Base-by-base conservation (phyloP, 345 rosid genomes). In the Salix koriyanagi region DNA sequence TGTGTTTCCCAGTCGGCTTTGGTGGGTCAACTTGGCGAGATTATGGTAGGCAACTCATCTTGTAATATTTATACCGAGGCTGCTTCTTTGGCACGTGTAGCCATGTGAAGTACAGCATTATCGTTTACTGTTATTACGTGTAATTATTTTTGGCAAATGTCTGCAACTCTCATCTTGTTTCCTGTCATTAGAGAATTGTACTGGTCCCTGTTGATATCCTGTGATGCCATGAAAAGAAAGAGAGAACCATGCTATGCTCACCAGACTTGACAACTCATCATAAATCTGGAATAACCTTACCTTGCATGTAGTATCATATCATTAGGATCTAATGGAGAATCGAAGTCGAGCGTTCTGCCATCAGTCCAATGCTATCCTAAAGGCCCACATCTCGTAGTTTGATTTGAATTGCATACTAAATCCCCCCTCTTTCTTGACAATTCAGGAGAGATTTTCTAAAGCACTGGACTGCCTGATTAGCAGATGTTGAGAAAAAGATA, bases 31-130 rank as follows among this genome's bases (percentile, higher is more conserved):
- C 16, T 71, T 54, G 46, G 32, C 19, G 7, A 56, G 30, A 54
- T 72, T 32, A 36, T 52, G 21, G 1, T 56, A 37, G 65, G 66
- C 32, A 72, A 34, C 28, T 56, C 75, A 5, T 72, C 75, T 0
- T 56, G 65, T 23, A 72, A 36, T 5, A 34, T 32, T 28, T 54
- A 18, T 5, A 23, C 66, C 66, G 56, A n/a, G 0, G 36, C 32
- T 11, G 75, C 65, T 56, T 72, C 65, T 56, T 56, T 72, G 26
- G 75, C 75, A 15, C 56, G 36, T 4, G 75, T 54, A 5, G 75
- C 75, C 75, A 72, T 72, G 65, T 72, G 75, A 28, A 72, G 66
- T 7, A 56, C 46, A 5, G 75, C 36, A 23, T 72, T 65, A n/a
- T 56, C 66, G 16, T 54, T 56, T n/a, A 36, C 46, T 30, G 75